Conservation (phyloP, 2,329 filamentous ascomycete genomes). For the Zymoseptoria ardabiliae region DNA sequence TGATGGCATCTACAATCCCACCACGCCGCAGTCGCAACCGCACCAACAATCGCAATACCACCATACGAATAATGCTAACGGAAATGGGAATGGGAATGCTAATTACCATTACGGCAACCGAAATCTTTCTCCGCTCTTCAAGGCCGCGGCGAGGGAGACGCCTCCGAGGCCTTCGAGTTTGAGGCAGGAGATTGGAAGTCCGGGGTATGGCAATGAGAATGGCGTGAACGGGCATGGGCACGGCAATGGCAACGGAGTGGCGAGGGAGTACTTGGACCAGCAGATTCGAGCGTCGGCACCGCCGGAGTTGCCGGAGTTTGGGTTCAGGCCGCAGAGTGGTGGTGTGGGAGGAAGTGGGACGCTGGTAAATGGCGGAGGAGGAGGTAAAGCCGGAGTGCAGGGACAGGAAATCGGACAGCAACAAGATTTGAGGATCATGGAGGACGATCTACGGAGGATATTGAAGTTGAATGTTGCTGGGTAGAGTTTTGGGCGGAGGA, state of each 20-base stretch:
- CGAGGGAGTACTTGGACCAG: slow-evolving; percentile 28
- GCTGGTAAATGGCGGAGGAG: no score
- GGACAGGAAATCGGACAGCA: slow-evolving; percentile 11
- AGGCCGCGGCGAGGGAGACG: slow-evolving; percentile 39
- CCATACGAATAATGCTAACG: no score
- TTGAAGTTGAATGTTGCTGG: slow-evolving; percentile 17
- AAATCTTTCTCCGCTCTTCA: slow-evolving; percentile 44
- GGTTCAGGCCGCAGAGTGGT: slow-evolving; percentile 6
- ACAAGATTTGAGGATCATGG: slow-evolving; percentile 30
- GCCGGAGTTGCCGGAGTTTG: slow-evolving; percentile 14
- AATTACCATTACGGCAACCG: slow-evolving; percentile 36
- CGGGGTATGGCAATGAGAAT: slow-evolving; percentile 6
- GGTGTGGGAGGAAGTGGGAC: no score
- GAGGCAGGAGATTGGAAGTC: slow-evolving; percentile 33
- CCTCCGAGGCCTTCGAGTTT: slow-evolving; percentile 37
- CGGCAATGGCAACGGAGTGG: slow-evolving; percentile 23
- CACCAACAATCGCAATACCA: no score
- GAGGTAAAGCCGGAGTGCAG: slow-evolving; percentile 1
- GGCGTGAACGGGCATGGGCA: slow-evolving; percentile 9
- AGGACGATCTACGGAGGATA: slow-evolving; percentile 36
- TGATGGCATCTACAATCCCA: slow-evolving; percentile 5
- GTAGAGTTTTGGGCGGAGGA: no score
- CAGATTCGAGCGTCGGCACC: slow-evolving; percentile 22
- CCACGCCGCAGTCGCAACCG: neutral
- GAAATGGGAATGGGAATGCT: neutral